A percentile compares a stretch with the other conserved stretches of the same genome.
These are phyloP conservation scores for Lentinula boryana DNA, from an alignment of 768 basidiomycete species.

Conservation along the genomic window DNA sequence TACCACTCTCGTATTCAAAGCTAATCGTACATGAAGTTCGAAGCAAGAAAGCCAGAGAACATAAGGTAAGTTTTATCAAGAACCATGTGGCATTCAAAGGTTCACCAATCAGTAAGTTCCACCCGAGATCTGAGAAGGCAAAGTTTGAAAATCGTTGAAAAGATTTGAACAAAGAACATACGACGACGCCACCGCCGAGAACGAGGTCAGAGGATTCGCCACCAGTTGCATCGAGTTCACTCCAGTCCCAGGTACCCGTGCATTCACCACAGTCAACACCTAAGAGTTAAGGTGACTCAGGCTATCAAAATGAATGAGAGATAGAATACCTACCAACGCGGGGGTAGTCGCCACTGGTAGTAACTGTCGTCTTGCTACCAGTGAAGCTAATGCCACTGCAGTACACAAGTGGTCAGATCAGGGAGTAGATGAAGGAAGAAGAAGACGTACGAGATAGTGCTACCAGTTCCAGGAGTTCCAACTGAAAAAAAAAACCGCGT, in stretches of 20 bases:
- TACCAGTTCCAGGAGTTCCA: constrained; percentile 36
- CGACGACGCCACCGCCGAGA: neutral
- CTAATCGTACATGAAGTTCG: no score
- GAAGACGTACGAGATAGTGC: constrained; percentile 23
- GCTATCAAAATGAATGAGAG: neutral
- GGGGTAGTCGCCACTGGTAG: neutral
- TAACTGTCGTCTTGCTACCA: neutral
- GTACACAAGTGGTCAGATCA: neutral
- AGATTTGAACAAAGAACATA: neutral
- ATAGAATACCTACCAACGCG: neutral
- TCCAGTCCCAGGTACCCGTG: constrained; percentile 3
- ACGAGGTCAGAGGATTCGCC: neutral
- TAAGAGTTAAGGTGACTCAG: neutral
- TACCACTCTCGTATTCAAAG: no score
- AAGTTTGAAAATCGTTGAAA: neutral
- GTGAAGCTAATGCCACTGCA: neutral
- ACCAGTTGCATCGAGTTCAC: neutral
- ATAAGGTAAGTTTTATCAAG: no score
- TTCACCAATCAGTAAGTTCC: neutral
- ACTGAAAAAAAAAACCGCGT: constrained; percentile 15
- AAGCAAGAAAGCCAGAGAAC: no score
- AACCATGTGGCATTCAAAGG: no score
- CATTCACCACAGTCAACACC: constrained; percentile 5
- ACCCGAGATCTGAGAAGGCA: neutral
- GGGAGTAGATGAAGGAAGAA: neutral